These are phyloP conservation scores for Exobasidium rhododendri DNA, from an alignment of 1,284 basidiomycete species.

Conservation along the genomic window DNA sequence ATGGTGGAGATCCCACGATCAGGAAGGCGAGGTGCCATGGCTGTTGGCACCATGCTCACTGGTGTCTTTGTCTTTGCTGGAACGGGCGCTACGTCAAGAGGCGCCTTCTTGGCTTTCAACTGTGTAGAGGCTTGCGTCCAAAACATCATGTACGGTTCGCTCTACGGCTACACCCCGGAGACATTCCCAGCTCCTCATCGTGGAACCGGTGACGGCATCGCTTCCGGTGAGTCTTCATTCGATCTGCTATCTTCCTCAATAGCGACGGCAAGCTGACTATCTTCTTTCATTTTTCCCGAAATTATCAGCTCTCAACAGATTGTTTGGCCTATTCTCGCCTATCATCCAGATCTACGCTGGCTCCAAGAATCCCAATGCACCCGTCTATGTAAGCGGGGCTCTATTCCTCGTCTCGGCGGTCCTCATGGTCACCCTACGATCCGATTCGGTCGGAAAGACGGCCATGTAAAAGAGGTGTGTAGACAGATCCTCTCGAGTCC, in stretches of 20 bases:
- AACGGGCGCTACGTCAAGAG: constrained; percentile 34
- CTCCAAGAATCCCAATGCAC: constrained; percentile 20
- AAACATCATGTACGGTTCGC: constrained; percentile 32
- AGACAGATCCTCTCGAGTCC: too few species aligned
- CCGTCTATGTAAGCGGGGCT: constrained; percentile 42
- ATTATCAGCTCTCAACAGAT: constrained; percentile 49
- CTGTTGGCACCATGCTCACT: constrained; percentile 48
- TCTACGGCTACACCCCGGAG: constrained; percentile 46
- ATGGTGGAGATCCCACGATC: constrained; percentile 49
- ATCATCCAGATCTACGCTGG: constrained; percentile 47
- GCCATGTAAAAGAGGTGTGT: constrained; percentile 21
- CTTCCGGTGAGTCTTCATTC: too few species aligned
- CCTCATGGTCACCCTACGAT: constrained; percentile 39
- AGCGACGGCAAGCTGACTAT: too few species aligned
- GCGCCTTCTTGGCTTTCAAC: constrained; percentile 43
- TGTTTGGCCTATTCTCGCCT: constrained; percentile 47
- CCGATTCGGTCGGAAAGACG: constrained; percentile 37
- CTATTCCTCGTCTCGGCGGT: constrained; percentile 43
- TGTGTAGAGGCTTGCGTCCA: constrained; percentile 44
- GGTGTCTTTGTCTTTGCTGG: constrained; percentile 53
- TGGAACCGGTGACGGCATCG: constrained; percentile 52
- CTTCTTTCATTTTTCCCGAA: too few species aligned
- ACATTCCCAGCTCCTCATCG: constrained; percentile 49
- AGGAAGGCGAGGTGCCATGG: constrained; percentile 50
- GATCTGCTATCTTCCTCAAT: too few species aligned